Base-by-base conservation (phyloP, 257 asterid species). In the Nicotiana tomentosiformis region DNA sequence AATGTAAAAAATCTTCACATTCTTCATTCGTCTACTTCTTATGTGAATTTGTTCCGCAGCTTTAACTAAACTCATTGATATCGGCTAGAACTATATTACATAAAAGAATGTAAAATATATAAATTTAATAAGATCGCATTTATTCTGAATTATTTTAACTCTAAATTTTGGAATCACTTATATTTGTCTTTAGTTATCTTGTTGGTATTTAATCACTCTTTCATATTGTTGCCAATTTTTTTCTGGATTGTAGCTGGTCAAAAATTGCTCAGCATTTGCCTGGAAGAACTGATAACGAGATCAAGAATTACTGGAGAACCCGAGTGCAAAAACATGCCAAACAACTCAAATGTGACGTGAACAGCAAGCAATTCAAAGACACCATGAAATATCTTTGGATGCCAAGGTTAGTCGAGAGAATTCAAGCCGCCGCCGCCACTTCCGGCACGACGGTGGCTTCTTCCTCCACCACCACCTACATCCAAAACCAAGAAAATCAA, bases 261-360 rank as follows among this genome's bases (percentile, higher is more conserved):
- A 93, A 93, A 85, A 93, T 93, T 3, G 97, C 97, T 0, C 97
- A 95, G 58, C 97, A 95, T 88, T 89, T 95, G 57, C 89, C 93
- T 0, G 99, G 99, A 5, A 89, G 98, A 77, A 95, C 98, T 0
- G 95, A 91, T 1, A 91, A 91, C 15, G 95, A 91, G 33, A 91
- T 91, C 3, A 91, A 91, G 74, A 95, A 95, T n/a, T 95, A 93
- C 61, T 94, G 98, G 98, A 91, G 97, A 68, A 94, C 97, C n/a
- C 84, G 95, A 17, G 97, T 93, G 0, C 98, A 94, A 62, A 94
- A 94, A 66, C 98, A 94, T 87, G 98, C 98, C 0, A 94, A 94
- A 86, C 98, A 94, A 87, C 96, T 94, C 83, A 95, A 95, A 84
- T 92, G 98, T 78, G 97, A 95, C 86, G 97, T 95, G 78, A 93